A percentile compares a stretch with the other conserved stretches of the same genome.
Conservation (phyloP, 208 protist genomes). For the Leishmania amazonensis region DNA sequence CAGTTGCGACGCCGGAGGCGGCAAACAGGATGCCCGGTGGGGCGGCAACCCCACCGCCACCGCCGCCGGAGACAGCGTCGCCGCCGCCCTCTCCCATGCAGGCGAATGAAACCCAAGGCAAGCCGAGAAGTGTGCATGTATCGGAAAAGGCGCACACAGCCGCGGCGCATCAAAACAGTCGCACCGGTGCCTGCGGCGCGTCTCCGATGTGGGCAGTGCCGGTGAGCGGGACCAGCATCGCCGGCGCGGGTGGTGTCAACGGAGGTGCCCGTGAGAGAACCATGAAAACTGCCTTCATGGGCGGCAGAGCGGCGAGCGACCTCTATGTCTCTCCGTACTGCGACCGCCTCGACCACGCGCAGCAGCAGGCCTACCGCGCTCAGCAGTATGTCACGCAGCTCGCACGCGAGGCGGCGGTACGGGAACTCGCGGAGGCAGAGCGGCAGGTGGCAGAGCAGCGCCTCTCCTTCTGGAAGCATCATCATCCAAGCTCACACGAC, state of each 20-base stretch:
- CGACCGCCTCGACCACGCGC: constrained; percentile 24
- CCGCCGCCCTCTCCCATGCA: neutral
- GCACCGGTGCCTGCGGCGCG: neutral
- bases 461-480: constrained; percentile 14
- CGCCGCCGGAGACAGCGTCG: neutral
- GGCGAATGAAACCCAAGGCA: neutral
- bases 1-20: neutral
- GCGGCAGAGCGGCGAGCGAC: neutral
- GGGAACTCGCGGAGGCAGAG: constrained; percentile 49
- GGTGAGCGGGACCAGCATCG: neutral
- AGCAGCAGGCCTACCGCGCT: constrained; percentile 29
- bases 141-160: neutral
- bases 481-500: neutral
- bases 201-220: constrained; percentile 8
- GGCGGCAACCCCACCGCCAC: neutral
- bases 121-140: neutral
- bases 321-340: constrained; percentile 10
- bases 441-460: constrained; percentile 39
- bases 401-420: constrained; percentile 49
- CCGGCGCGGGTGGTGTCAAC: neutral
- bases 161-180: neutral
- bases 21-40: neutral
- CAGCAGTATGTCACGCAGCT: constrained; percentile 33
- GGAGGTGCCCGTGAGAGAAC: neutral
- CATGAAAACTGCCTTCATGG: neutral